A percentile compares a stretch with the other conserved stretches of the same genome.
Evolutionary conservation across 2,329 filamentous ascomycete genomes (phyloP).

Genomic region (Beauveria medogensis): DNA sequence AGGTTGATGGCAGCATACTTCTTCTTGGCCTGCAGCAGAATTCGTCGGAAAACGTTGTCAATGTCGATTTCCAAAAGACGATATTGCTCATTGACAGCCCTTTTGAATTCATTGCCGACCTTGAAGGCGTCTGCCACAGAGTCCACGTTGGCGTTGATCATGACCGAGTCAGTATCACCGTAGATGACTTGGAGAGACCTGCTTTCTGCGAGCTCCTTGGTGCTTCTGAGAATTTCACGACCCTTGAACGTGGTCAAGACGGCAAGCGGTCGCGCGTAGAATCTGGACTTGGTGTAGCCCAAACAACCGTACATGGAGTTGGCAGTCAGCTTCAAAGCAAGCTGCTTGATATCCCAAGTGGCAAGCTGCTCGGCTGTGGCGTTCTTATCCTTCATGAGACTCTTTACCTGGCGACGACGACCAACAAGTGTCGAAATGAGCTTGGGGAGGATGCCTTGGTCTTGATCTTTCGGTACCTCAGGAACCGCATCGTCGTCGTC

Average conservation of each 20-base stretch:
- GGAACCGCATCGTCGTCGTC: constrained; percentile 84
- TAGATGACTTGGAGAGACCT: constrained; percentile 93
- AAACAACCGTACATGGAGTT: constrained; percentile 99
- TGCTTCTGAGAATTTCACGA: constrained; percentile 91
- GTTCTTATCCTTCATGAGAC: constrained; percentile 88
- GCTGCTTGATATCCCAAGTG: constrained; percentile 96
- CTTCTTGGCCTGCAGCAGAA: constrained; percentile 95
- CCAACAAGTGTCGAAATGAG: constrained; percentile 89
- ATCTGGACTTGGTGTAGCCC: constrained; percentile 92
- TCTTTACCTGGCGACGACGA: constrained; percentile 86
- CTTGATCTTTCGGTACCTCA: constrained; percentile 70
- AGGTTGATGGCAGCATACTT: constrained; percentile 98
- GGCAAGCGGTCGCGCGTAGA: constrained; percentile 90
- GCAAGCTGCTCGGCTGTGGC: constrained; percentile 81
- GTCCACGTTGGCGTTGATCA: constrained; percentile 99
- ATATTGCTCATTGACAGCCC: constrained; percentile 88
- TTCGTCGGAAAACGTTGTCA: constrained; percentile 90
- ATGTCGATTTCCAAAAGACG: constrained; percentile 93
- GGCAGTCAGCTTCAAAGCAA: constrained; percentile 92
- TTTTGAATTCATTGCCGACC: constrained; percentile 92
- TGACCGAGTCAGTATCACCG: constrained; percentile 97
- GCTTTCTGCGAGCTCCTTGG: constrained; percentile 89
- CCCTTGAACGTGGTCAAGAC: constrained; percentile 96
- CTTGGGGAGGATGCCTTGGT: constrained; percentile 77
- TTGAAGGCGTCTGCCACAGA: constrained; percentile 84